Conservation (phyloP, 2,329 filamentous ascomycete genomes). For the Stenocarpella maydis region DNA sequence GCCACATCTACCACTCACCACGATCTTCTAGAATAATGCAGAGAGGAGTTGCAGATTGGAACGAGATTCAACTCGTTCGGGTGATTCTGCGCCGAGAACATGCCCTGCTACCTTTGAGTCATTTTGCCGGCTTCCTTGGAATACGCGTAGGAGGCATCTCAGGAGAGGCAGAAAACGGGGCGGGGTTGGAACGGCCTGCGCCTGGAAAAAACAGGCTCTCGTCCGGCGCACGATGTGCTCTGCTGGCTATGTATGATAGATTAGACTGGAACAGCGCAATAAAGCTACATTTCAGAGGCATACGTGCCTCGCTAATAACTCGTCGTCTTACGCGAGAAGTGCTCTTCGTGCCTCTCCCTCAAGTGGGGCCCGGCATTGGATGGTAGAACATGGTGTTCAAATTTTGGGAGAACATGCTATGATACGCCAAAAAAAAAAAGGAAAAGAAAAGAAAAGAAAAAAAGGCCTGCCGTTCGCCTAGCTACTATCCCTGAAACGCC, state of each 20-base stretch:
- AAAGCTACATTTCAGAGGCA: conserved; percentile 35
- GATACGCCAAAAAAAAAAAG: background rate
- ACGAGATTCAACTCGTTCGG: background rate
- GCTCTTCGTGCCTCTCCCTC: background rate
- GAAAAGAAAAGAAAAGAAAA: background rate
- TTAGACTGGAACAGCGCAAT: conserved; percentile 28
- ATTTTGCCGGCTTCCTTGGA: conserved; percentile 11
- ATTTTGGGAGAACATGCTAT: background rate
- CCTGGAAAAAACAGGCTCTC: background rate
- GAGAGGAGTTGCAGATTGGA: conserved; percentile 4
- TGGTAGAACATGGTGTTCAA: too few species aligned
- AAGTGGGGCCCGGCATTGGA: background rate
- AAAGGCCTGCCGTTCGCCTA: background rate
- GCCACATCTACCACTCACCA: conserved; percentile 8
- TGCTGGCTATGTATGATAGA: conserved; percentile 32
- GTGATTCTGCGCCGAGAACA: background rate
- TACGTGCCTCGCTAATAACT: conserved; percentile 32
- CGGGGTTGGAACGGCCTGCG: background rate
- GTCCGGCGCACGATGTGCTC: background rate
- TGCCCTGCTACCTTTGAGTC: conserved; percentile 14
- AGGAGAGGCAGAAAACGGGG: background rate
- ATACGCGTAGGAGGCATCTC: conserved; percentile 20
- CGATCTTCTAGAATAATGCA: background rate
- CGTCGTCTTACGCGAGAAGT: background rate
- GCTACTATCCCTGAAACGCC: conserved; percentile 9